These are phyloP conservation scores for Fragaria ananassa DNA, from an alignment of 306 rosid species.

Conservation along the genomic window DNA sequence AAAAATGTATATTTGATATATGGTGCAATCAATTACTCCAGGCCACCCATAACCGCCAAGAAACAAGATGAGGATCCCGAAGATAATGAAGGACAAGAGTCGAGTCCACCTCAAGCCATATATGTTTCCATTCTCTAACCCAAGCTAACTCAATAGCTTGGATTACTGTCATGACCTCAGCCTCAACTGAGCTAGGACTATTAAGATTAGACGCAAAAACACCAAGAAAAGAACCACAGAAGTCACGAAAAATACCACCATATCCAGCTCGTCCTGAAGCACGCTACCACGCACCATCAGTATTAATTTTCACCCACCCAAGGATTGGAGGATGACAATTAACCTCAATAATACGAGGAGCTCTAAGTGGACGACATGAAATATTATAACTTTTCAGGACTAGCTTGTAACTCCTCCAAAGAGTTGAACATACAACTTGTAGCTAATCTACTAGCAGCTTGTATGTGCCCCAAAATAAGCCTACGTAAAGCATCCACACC, in stretches of 20 bases:
- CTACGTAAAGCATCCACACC: neutral
- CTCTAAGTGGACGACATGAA: neutral
- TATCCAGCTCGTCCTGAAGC: neutral
- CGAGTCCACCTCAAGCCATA: no score
- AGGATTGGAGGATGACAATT: neutral
- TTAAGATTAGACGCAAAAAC: no score
- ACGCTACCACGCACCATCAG: neutral
- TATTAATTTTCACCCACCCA: neutral
- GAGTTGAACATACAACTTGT: neutral
- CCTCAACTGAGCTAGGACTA: neutral
- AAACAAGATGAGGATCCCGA: no score
- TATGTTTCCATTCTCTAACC: no score
- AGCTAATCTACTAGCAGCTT: neutral
- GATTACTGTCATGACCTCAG: neutral
- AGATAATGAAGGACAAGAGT: no score
- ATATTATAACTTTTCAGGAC: neutral
- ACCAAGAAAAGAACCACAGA: neutral
- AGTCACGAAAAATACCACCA: neutral
- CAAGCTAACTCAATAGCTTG: neutral
- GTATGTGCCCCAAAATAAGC: neutral
- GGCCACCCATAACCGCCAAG: no score
- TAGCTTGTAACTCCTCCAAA: neutral
- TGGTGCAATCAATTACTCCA: no score
- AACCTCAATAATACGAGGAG: neutral
- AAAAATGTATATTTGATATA: no score